phyloP scores from a whole-genome alignment of 192 early-diverging fungal species.

The Haplosporangium gracile region DNA sequence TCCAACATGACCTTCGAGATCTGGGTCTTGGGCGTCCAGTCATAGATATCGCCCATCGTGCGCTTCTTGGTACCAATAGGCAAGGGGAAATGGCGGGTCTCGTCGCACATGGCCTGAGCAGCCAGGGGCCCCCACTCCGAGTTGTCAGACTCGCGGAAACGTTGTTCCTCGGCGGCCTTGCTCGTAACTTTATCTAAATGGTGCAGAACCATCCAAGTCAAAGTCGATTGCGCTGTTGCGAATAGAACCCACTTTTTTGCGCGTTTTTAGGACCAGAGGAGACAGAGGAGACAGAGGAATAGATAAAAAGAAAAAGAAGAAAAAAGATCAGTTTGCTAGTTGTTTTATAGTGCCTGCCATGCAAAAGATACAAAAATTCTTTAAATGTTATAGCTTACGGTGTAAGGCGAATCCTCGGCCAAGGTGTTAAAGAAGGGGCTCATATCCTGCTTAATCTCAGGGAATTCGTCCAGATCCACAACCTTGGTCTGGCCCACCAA shows the following conservation, averaged over 20 bases:
- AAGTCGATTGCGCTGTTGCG: background rate
- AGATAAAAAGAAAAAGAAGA: no score
- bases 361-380: no score
- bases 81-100: constrained; percentile 11
- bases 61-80: background rate
- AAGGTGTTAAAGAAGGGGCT: background rate
- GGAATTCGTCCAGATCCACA: background rate
- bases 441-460: background rate
- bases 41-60: constrained; percentile 4
- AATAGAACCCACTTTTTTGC: background rate
- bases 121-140: constrained; percentile 15
- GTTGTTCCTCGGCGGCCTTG: background rate
- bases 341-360: no score
- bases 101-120: constrained; percentile 10
- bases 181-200: background rate
- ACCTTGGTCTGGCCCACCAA: background rate
- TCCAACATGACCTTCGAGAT: constrained; percentile 21
- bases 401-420: background rate
- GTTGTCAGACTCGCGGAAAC: background rate
- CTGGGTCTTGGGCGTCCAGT: background rate
- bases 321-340: no score
- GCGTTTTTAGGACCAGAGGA: no score
- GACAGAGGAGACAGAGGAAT: no score
- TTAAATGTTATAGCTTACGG: no score
- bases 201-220: background rate